A percentile compares a stretch with the other conserved stretches of the same genome.
These are phyloP conservation scores for Parmelia sp. DNA, from an alignment of 495 filamentous ascomycete genomes.

Conservation along the genomic window DNA sequence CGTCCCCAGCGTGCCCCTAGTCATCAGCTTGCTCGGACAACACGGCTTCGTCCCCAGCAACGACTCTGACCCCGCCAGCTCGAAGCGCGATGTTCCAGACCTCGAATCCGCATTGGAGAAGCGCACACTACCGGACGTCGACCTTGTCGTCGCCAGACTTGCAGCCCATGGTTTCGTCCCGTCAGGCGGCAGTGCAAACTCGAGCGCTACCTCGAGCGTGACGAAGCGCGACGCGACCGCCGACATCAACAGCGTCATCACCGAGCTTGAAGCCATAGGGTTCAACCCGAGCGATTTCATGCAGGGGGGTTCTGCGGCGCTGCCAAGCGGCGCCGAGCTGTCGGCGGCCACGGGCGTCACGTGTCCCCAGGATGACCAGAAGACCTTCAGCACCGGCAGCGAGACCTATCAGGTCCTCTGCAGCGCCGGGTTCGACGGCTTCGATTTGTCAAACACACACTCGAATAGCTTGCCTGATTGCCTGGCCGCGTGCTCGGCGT, in stretches of 20 bases:
- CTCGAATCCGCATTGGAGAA: background rate
- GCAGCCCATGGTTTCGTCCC: background rate
- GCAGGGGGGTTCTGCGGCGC: background rate
- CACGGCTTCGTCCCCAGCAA: background rate
- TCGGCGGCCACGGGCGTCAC: background rate
- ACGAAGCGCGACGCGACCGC: background rate
- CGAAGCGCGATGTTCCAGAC: background rate
- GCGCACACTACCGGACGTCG: background rate
- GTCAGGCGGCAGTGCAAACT: background rate
- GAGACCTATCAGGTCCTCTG: background rate
- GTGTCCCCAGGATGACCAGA: background rate
- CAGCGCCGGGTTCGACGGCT: too few relatives aligned
- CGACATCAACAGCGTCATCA: slow-evolving; percentile 1
- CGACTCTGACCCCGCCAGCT: background rate
- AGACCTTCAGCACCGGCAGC: background rate
- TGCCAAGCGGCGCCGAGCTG: background rate
- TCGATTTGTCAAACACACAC: too few relatives aligned
- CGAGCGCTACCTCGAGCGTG: background rate
- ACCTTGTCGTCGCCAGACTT: background rate
- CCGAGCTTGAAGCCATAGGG: background rate
- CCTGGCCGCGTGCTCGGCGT: background rate
- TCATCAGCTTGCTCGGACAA: slow-evolving; percentile 1
- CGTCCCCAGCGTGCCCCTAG: background rate
- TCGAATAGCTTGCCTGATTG: too few relatives aligned
- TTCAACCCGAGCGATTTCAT: background rate